phyloP scores from a whole-genome alignment of 352 stramenopile species.

The Phytopythium cucurbitacearum region DNA sequence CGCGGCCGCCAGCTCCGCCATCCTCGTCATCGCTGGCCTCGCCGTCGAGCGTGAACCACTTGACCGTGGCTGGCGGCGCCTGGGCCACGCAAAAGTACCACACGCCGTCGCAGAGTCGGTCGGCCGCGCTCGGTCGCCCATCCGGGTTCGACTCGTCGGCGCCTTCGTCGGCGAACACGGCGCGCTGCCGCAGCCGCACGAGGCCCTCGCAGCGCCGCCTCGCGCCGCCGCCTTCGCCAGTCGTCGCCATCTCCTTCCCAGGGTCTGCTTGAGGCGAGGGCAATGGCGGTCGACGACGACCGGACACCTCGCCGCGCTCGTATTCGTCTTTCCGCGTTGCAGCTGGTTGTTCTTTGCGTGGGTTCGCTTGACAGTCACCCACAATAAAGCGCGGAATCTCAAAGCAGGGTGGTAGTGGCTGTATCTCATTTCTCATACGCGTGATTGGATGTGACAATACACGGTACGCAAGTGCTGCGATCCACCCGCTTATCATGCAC shows the following conservation, averaged over 20 bases:
- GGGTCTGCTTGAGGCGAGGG: too few relatives aligned
- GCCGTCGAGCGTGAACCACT: slow-evolving; percentile 40
- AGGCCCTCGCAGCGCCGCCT: slow-evolving; percentile 26
- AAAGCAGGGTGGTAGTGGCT: too few relatives aligned
- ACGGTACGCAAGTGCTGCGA: too few relatives aligned
- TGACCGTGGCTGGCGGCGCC: slow-evolving; percentile 13
- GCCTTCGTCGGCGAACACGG: slow-evolving; percentile 14
- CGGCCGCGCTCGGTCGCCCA: slow-evolving; percentile 8
- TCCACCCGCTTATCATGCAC: too few relatives aligned
- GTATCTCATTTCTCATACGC: too few relatives aligned
- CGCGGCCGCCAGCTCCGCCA: slow-evolving; percentile 8
- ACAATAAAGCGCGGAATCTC: too few relatives aligned
- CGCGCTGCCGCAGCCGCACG: slow-evolving; percentile 37
- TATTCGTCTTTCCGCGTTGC: neutral
- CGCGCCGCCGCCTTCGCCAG: too few relatives aligned
- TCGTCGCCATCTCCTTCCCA: too few relatives aligned
- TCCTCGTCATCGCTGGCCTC: slow-evolving; percentile 17
- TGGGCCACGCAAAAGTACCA: slow-evolving; percentile 45
- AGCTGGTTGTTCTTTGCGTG: too few relatives aligned
- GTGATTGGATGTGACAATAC: too few relatives aligned
- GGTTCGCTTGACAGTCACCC: too few relatives aligned
- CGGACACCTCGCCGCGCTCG: neutral
- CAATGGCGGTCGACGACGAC: too few relatives aligned
- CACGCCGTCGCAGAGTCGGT: slow-evolving; percentile 27
- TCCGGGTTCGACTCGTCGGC: slow-evolving; percentile 7